phyloP scores from a whole-genome alignment of 2,329 filamentous ascomycete species.

The Onygena corvina region DNA sequence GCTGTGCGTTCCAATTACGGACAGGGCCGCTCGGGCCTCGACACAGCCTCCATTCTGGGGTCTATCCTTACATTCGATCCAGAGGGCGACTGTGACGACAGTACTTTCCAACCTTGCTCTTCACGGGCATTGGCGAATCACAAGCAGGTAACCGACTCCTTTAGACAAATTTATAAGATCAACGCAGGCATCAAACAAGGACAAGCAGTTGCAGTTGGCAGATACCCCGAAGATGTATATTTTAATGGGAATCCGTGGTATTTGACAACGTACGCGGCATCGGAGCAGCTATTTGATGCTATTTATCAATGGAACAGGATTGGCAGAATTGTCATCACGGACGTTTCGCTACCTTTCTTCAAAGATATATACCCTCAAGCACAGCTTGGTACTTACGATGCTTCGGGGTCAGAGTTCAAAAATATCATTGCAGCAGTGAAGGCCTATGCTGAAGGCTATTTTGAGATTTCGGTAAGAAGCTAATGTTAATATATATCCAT shows the following conservation, averaged over 20 bases:
- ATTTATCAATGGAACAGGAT: slow-evolving; percentile 55
- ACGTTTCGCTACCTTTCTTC: slow-evolving; percentile 60
- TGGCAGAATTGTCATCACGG: slow-evolving; percentile 54
- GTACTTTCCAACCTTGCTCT: slow-evolving; percentile 67
- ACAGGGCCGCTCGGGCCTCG: slow-evolving; percentile 51
- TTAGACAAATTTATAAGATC: slow-evolving; percentile 57
- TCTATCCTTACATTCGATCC: slow-evolving; percentile 61
- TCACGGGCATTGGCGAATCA: slow-evolving; percentile 57
- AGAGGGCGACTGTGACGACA: slow-evolving; percentile 50
- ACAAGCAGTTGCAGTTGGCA: slow-evolving; percentile 49
- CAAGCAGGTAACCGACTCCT: slow-evolving; percentile 62
- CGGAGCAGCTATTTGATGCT: slow-evolving; percentile 67
- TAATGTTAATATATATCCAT: not conserved
- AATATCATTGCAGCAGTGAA: slow-evolving; percentile 47
- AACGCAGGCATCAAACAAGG: slow-evolving; percentile 54
- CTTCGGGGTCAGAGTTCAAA: slow-evolving; percentile 35
- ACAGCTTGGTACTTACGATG: slow-evolving; percentile 50
- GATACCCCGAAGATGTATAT: slow-evolving; percentile 62
- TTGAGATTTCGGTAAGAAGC: slow-evolving; percentile 29
- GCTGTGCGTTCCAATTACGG: slow-evolving; percentile 61
- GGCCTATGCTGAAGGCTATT: slow-evolving; percentile 48
- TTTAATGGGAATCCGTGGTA: slow-evolving; percentile 73
- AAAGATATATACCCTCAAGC: slow-evolving; percentile 48
- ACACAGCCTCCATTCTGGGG: slow-evolving; percentile 57
- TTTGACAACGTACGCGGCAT: slow-evolving; percentile 59